Percentiles rank a stretch among this genome's conserved stretches.
Conservation (phyloP, 257 asterid species). For the Capsicum pubescens region DNA sequence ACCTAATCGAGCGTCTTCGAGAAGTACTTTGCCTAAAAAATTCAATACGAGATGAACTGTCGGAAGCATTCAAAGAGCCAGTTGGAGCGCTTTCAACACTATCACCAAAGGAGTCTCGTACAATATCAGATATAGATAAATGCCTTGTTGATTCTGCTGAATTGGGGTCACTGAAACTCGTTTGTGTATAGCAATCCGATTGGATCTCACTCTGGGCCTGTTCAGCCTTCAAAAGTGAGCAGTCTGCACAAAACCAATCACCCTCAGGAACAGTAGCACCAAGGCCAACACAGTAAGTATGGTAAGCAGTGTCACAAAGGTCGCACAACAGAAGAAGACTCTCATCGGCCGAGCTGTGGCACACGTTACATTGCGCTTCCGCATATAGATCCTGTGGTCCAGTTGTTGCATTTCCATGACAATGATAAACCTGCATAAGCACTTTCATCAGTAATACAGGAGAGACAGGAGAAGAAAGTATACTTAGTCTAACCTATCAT, state of each 20-base stretch:
- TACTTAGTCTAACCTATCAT: constrained; percentile 7
- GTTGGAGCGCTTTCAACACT: constrained; percentile 38
- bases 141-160: constrained; percentile 34
- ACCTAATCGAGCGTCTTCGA: constrained; percentile 21
- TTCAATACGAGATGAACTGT: constrained; percentile 31
- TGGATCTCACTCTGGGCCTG: constrained; percentile 45
- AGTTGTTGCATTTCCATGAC: constrained; percentile 54
- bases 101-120: constrained; percentile 44
- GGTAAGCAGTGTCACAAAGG: constrained; percentile 74
- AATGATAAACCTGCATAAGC: constrained; percentile 51
- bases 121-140: constrained; percentile 49
- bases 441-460: constrained; percentile 22
- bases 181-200: constrained; percentile 36
- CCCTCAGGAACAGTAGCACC: constrained; percentile 75
- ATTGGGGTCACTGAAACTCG: constrained; percentile 25
- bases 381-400: constrained; percentile 58
- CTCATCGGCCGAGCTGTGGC: constrained; percentile 54
- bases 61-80: constrained; percentile 31
- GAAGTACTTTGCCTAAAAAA: constrained; percentile 27
- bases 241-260: constrained; percentile 84
- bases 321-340: constrained; percentile 69
- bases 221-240: constrained; percentile 64
- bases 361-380: constrained; percentile 56
- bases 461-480: neutral
- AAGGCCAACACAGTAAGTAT: constrained; percentile 74